These are phyloP conservation scores for Simplicillium aogashimaense DNA, from an alignment of 2,329 filamentous ascomycete species.

Conservation along the genomic window DNA sequence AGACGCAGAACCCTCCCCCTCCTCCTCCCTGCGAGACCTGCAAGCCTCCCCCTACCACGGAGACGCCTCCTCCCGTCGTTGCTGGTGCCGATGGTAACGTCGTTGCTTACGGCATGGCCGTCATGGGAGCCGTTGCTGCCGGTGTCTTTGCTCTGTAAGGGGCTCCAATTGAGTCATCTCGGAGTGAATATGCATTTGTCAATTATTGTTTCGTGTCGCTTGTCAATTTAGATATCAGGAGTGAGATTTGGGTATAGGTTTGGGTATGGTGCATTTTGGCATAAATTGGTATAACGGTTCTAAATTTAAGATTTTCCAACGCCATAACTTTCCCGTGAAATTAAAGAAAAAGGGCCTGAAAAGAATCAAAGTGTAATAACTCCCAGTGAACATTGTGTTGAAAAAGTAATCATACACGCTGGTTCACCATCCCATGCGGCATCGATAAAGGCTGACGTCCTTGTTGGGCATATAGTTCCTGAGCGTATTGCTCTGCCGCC, in stretches of 20 bases:
- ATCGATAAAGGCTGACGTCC: too few species aligned
- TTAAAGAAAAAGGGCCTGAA: too few species aligned
- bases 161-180: neutral
- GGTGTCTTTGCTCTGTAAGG: constrained; percentile 17
- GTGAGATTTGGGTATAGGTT: too few species aligned
- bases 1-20: constrained; percentile 4
- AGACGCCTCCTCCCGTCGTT: constrained; percentile 6
- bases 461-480: too few species aligned
- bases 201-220: constrained; percentile 1
- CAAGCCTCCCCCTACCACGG: neutral
- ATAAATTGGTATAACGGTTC: too few species aligned
- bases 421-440: too few species aligned
- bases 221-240: constrained; percentile 8
- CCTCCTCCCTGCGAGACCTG: neutral
- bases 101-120: constrained; percentile 12
- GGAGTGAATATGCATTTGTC: constrained; percentile 1
- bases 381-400: too few species aligned
- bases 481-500: constrained; percentile 12
- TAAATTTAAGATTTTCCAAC: too few species aligned
- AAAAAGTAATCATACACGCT: too few species aligned
- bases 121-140: constrained; percentile 16
- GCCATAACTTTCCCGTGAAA: too few species aligned
- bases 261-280: too few species aligned
- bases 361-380: too few species aligned
- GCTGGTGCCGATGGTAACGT: constrained; percentile 9